Conservation (phyloP, 1,139 yeast species). For the Lodderomyces elongisporus region DNA sequence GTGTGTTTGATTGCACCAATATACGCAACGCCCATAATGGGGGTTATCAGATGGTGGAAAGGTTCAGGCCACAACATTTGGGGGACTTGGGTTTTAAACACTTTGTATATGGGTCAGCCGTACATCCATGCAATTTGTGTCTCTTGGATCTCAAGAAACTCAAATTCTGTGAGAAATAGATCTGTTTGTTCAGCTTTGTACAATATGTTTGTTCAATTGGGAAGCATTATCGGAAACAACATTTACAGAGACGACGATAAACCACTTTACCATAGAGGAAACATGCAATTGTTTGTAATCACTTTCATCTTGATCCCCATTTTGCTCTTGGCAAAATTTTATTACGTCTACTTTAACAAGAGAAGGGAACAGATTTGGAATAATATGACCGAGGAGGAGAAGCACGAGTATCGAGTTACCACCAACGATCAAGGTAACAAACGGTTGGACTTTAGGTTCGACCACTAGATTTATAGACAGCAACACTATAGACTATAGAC, state of each 20-base stretch:
- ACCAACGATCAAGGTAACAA: slow-evolving; percentile 51
- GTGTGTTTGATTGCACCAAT: slow-evolving; percentile 32
- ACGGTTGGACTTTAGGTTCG: slow-evolving; percentile 48
- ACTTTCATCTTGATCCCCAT: slow-evolving; percentile 15
- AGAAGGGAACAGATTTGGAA: slow-evolving; percentile 44
- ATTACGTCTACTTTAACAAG: slow-evolving; percentile 45
- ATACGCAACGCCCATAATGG: slow-evolving; percentile 34
- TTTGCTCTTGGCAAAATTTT: slow-evolving; percentile 23
- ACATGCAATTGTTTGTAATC: slow-evolving; percentile 22
- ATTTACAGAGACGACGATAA: slow-evolving; percentile 53
- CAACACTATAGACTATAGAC: too few species aligned
- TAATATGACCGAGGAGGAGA: slow-evolving; percentile 43
- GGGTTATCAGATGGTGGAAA: slow-evolving; percentile 45
- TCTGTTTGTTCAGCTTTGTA: slow-evolving; percentile 54
- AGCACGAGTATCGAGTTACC: slow-evolving; percentile 34
- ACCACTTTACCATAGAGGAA: slow-evolving; percentile 57
- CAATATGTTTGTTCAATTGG: slow-evolving; percentile 58
- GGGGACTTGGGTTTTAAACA: slow-evolving; percentile 49
- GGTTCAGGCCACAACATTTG: slow-evolving; percentile 44
- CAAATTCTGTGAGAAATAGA: slow-evolving; percentile 55
- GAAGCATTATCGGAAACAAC: slow-evolving; percentile 47
- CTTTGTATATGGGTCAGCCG: slow-evolving; percentile 45
- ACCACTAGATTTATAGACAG: too few species aligned
- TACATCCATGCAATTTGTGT: slow-evolving; percentile 52
- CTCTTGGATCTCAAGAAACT: slow-evolving; percentile 57